Percentiles rank a stretch among this genome's conserved stretches.
phyloP scores from a whole-genome alignment of 768 basidiomycete genomes.

The Chlorophyllum brunneum region DNA sequence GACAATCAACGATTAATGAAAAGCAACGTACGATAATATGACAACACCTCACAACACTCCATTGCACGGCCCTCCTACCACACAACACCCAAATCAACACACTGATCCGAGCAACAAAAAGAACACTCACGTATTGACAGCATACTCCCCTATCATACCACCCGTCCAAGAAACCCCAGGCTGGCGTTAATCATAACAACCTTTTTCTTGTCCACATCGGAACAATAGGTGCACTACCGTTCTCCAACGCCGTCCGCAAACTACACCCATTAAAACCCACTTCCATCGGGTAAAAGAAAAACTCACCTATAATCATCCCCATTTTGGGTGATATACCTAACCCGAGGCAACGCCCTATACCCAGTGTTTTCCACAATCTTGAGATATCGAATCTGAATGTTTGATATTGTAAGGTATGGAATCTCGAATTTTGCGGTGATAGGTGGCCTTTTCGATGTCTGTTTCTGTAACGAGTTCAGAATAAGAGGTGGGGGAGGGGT shows the following conservation, averaged over 20 bases:
- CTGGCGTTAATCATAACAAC: no score
- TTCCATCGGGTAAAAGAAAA: neutral
- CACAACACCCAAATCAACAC: no score
- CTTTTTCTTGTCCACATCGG: no score
- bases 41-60: no score
- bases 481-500: neutral
- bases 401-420: conserved; percentile 96
- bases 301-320: conserved; percentile 89
- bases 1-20: no score
- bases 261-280: conserved; percentile 26
- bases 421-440: conserved; percentile 98
- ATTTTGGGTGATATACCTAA: conserved; percentile 89
- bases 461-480: conserved; percentile 54
- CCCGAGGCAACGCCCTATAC: conserved; percentile 95
- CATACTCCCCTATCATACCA: no score
- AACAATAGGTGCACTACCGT: conserved; percentile 28
- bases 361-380: conserved; percentile 99
- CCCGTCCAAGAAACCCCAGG: no score
- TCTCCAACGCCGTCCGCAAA: conserved; percentile 71
- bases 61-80: no score
- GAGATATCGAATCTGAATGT: conserved; percentile 95
- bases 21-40: no score
- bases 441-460: conserved; percentile 86
- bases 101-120: no score
- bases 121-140: no score